phyloP scores from a whole-genome alignment of 371 early-diverging fungal species.

The Amoeboaphelidium protococcarum region DNA sequence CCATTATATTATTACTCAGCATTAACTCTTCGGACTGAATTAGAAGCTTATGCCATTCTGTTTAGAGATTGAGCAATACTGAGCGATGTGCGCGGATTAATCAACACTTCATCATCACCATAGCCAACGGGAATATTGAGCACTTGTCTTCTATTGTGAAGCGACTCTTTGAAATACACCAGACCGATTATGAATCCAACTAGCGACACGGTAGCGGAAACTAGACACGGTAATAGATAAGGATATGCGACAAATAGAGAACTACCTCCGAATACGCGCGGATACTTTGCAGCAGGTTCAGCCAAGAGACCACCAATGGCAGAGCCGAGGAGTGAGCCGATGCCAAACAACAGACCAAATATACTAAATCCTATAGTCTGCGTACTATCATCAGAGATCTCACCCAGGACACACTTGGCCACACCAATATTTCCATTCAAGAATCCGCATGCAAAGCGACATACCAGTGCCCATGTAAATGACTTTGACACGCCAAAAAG shows the following conservation, averaged over 20 bases:
- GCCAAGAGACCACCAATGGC: constrained; percentile 49
- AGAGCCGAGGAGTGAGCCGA: constrained; percentile 25
- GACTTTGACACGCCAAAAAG: constrained; percentile 45
- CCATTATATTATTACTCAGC: too few relatives aligned
- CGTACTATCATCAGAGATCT: constrained; percentile 50
- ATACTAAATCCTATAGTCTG: constrained; percentile 19
- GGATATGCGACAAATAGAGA: constrained; percentile 35
- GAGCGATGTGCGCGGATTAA: too few relatives aligned
- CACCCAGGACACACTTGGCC: constrained; percentile 57
- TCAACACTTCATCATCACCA: too few relatives aligned
- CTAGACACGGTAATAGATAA: constrained; percentile 57
- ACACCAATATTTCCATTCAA: constrained; percentile 61
- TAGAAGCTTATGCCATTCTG: too few relatives aligned
- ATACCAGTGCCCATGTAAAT: constrained; percentile 30
- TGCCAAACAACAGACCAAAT: constrained; percentile 22
- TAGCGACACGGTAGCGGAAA: constrained; percentile 27
- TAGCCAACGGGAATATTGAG: too few relatives aligned
- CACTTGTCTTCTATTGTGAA: too few relatives aligned
- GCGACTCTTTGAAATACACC: constrained; percentile 45
- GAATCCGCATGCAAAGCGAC: constrained; percentile 37
- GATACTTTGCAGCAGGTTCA: constrained; percentile 37
- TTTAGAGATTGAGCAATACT: too few relatives aligned
- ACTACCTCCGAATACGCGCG: constrained; percentile 30
- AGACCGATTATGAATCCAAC: constrained; percentile 32
- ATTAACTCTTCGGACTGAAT: too few relatives aligned